Evolutionary conservation across 352 stramenopile genomes (phyloP), one percentile per base, ranked within the genome.

Genomic region (Pythium volutum): DNA sequence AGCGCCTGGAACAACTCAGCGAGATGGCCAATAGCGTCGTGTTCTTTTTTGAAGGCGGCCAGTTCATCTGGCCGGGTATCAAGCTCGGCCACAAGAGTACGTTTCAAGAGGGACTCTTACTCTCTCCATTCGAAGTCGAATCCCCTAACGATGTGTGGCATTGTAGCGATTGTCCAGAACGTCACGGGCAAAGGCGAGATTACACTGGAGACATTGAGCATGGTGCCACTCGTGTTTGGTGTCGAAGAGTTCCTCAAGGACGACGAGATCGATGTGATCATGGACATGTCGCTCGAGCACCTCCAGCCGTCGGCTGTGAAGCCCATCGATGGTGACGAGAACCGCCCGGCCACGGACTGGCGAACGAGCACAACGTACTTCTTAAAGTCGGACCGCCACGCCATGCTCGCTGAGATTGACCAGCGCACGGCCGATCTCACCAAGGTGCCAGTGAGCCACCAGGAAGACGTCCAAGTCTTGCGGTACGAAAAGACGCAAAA

Each of bases 351-450:
- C 14, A 89, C 78, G 5, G 76, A 88, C 50, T 91, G 80, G 82
- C 71, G 82, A 45, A 91, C 82, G 20, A 89, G 78, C 60, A 90
- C 78, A 39, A 92, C 77, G 15, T 87, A 89, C 65, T 92, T 84
- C 42, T 55, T 92, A 52, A 60, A 80, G 20, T 88, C 82, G 1
- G 68, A 63, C 1, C 55, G 36, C 5, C 73, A 89, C 42, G 22
- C 59, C 12, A 16, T 77, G 22, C 62, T 91, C 4, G 63, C 69
- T 41, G 64, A 78, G 41, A 87, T 89, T 41, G 81, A 91, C 42
- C 70, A 67, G 3, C 78, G 82, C 52, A 85, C 75, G 8, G 69
- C 66, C 1, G 82, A 91, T 55, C 62, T 89, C 18, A 73, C 77
- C 29, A 89, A 87, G 41, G 76, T 92, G 11, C 73, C 79, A 3